Evolutionary conservation across 768 basidiomycete genomes (phyloP).

Genomic region (Leccinum subgranulosum): DNA sequence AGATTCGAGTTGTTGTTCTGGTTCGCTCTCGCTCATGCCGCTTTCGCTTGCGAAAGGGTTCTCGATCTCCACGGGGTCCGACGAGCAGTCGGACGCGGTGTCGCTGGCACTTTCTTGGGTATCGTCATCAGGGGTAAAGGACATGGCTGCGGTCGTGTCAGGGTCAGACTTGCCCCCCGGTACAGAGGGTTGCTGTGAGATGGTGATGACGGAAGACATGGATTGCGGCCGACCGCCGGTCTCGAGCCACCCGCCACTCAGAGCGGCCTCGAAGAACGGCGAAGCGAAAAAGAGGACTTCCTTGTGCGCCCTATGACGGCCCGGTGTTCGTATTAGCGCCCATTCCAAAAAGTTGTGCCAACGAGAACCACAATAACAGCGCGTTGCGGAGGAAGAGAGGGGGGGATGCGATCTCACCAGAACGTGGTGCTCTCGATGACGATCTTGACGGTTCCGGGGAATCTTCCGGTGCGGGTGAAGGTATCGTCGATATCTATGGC

Average conservation of each 20-base stretch:
- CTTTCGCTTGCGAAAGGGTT: constrained; percentile 33
- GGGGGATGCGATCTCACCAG: constrained; percentile 60
- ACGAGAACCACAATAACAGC: neutral
- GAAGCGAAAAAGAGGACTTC: constrained; percentile 90
- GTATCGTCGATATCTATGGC: constrained; percentile 80
- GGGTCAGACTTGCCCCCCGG: constrained; percentile 46
- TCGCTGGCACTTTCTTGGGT: constrained; percentile 33
- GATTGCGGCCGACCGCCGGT: constrained; percentile 76
- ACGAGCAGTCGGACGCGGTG: constrained; percentile 39
- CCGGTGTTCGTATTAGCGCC: constrained; percentile 3
- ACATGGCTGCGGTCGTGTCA: constrained; percentile 51
- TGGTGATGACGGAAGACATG: constrained; percentile 80
- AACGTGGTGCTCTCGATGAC: constrained; percentile 87
- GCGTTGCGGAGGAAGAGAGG: neutral
- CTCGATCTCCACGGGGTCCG: constrained; percentile 36
- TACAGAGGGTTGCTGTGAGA: constrained; percentile 67
- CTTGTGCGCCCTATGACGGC: constrained; percentile 72
- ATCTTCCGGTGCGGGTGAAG: constrained; percentile 59
- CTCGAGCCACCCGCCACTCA: constrained; percentile 92
- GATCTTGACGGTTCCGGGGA: constrained; percentile 89
- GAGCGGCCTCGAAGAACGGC: constrained; percentile 90
- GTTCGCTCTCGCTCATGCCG: constrained; percentile 37
- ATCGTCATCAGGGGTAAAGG: constrained; percentile 58
- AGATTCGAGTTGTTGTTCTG: constrained; percentile 26
- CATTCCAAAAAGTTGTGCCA: neutral